Evolutionary conservation across 2,329 filamentous ascomycete genomes (phyloP).

Genomic region (Chrysosporium queenslandicum): DNA sequence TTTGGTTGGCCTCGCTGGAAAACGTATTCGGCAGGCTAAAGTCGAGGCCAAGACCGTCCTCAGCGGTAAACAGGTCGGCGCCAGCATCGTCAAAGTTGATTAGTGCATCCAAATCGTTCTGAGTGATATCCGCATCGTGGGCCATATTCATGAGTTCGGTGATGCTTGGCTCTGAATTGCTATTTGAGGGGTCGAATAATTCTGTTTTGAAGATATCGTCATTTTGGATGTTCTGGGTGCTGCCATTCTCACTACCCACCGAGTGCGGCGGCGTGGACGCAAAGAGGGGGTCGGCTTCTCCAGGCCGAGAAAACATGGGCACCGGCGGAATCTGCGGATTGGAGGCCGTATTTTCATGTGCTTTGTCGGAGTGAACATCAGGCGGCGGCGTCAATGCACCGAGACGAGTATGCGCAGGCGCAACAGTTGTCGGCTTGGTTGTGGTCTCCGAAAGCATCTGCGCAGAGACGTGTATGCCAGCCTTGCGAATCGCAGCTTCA

Average conservation of each 20-base stretch:
- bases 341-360: conserved; percentile 32
- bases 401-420: conserved; percentile 15
- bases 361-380: conserved; percentile 32
- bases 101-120: conserved; percentile 39
- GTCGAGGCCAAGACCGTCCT: conserved; percentile 20
- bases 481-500: conserved; percentile 83
- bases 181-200: conserved; percentile 9
- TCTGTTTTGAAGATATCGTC: conserved; percentile 10
- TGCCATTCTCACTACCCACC: conserved; percentile 35
- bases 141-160: conserved; percentile 36
- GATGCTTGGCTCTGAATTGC: conserved; percentile 27
- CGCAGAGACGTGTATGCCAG: conserved; percentile 61
- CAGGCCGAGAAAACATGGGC: conserved; percentile 14
- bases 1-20: conserved; percentile 19
- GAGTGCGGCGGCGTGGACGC: conserved; percentile 36
- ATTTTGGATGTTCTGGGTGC: conserved; percentile 14
- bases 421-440: conserved; percentile 17
- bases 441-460: conserved; percentile 21
- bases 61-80: conserved; percentile 29
- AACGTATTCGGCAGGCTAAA: conserved; percentile 6
- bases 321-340: conserved; percentile 20
- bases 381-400: conserved; percentile 34
- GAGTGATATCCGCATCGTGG: conserved; percentile 37
- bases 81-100: conserved; percentile 39
- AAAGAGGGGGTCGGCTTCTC: conserved; percentile 24